Evolutionary conservation across 2,329 filamentous ascomycete species (phyloP).

Genomic region (Fusarium sp.): DNA sequence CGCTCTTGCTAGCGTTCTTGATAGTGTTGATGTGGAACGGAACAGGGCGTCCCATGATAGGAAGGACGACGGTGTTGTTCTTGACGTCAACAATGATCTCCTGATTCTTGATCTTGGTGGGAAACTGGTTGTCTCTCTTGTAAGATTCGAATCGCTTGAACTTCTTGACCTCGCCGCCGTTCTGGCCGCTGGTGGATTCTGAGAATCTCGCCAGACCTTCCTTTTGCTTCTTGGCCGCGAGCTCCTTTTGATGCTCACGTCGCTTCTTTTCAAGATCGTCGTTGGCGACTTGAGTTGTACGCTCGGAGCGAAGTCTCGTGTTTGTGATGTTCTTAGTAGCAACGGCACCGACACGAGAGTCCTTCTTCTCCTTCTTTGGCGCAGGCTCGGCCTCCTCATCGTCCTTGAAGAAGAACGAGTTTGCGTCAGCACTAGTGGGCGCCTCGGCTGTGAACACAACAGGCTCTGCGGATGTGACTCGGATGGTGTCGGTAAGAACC

Average conservation of each 20-base stretch:
- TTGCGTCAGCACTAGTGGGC: slow-evolving; percentile 89
- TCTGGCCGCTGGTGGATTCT: slow-evolving; percentile 84
- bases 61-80: slow-evolving; percentile 89
- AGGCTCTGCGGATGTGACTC: slow-evolving; percentile 82
- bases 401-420: slow-evolving; percentile 99
- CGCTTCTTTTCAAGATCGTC: slow-evolving; percentile 90
- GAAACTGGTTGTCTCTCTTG: slow-evolving; percentile 96
- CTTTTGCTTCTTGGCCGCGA: slow-evolving; percentile 87
- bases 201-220: slow-evolving; percentile 88
- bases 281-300: slow-evolving; percentile 81
- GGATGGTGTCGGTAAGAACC: slow-evolving; percentile 91
- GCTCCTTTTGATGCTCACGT: slow-evolving; percentile 91
- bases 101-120: slow-evolving; percentile 83
- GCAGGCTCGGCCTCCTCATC: slow-evolving; percentile 88
- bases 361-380: slow-evolving; percentile 92
- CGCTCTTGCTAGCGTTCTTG: slow-evolving; percentile 98
- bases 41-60: slow-evolving; percentile 96
- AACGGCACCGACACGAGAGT: slow-evolving; percentile 84
- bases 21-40: slow-evolving; percentile 98
- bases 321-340: slow-evolving; percentile 96
- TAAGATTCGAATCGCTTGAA: slow-evolving; percentile 99
- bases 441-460: slow-evolving; percentile 95
- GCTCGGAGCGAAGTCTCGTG: slow-evolving; percentile 90
- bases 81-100: slow-evolving; percentile 92
- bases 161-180: slow-evolving; percentile 94